Conservation (phyloP, 2,329 filamentous ascomycete genomes). For the Fusarium piperis region DNA sequence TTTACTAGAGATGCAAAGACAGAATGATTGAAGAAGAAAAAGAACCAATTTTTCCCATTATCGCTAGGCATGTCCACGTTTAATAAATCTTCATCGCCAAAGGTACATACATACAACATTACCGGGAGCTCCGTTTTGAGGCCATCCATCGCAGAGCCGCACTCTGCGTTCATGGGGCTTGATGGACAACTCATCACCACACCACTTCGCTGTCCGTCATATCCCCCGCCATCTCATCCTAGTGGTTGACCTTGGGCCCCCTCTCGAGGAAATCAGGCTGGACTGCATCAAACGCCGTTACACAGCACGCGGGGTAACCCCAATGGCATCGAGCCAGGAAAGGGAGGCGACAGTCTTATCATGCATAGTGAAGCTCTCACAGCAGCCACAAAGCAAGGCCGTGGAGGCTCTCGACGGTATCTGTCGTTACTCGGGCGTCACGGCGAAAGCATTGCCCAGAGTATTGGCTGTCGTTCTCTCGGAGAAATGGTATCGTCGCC, state of each 20-base stretch:
- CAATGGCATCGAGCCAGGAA: slow-evolving; percentile 24
- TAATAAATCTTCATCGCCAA: slow-evolving; percentile 32
- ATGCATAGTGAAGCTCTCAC: slow-evolving; percentile 23
- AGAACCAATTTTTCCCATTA: slow-evolving; percentile 7
- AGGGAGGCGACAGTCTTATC: slow-evolving; percentile 10
- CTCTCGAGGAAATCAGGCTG: slow-evolving; percentile 35
- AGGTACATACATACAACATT: slow-evolving; percentile 13
- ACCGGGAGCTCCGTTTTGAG: slow-evolving; percentile 16
- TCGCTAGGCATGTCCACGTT: slow-evolving; percentile 26
- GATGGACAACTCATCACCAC: slow-evolving; percentile 43
- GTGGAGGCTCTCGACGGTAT: slow-evolving; percentile 2
- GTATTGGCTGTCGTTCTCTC: slow-evolving; percentile 28
- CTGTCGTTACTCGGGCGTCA: slow-evolving; percentile 6
- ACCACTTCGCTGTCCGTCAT: slow-evolving; percentile 32
- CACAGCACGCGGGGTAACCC: slow-evolving; percentile 42
- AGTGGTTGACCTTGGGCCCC: slow-evolving; percentile 18
- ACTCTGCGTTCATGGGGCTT: slow-evolving; percentile 24
- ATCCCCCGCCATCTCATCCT: slow-evolving; percentile 18
- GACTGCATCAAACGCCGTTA: slow-evolving; percentile 23
- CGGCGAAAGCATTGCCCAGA: slow-evolving; percentile 19
- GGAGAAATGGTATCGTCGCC: slow-evolving; percentile 14
- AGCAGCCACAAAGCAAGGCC: not conserved
- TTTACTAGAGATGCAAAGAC: not conserved
- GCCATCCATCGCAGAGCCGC: slow-evolving; percentile 39
- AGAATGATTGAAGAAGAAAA: slow-evolving; percentile 21